phyloP scores from a whole-genome alignment of 371 early-diverging fungal genomes.

The Actinomucor elegans region DNA sequence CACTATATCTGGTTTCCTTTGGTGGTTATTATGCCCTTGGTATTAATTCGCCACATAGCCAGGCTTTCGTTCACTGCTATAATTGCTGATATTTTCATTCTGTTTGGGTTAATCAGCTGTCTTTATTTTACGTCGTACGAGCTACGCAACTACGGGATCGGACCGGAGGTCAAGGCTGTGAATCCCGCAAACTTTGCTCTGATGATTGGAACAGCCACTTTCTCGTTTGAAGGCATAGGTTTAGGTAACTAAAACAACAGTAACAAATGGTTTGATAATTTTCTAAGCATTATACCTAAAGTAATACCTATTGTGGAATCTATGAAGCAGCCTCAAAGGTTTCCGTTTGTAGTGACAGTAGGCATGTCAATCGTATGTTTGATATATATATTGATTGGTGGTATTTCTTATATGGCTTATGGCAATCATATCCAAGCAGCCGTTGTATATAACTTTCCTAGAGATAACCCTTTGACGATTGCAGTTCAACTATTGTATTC shows the following conservation, averaged over 20 bases:
- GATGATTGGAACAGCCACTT: constrained; percentile 77
- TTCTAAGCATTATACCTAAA: not conserved
- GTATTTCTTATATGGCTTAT: constrained; percentile 68
- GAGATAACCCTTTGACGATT: constrained; percentile 42
- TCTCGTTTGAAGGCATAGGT: constrained; percentile 81
- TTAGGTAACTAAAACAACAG: constrained; percentile 30
- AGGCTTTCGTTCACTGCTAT: constrained; percentile 64
- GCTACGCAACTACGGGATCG: constrained; percentile 28
- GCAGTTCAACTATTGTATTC: constrained; percentile 71
- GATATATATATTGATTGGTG: constrained; percentile 66
- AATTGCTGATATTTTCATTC: constrained; percentile 70
- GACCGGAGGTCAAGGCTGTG: constrained; percentile 47
- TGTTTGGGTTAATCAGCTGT: constrained; percentile 57
- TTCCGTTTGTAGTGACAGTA: constrained; percentile 57
- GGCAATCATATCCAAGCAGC: constrained; percentile 71
- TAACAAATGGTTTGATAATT: not conserved
- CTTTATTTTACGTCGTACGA: constrained; percentile 36
- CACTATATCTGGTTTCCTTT: constrained; percentile 63
- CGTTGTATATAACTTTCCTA: constrained; percentile 68
- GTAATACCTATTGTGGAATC: constrained; percentile 60
- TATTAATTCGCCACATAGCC: constrained; percentile 67
- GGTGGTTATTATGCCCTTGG: constrained; percentile 61
- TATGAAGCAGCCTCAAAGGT: constrained; percentile 57
- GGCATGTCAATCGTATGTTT: constrained; percentile 58
- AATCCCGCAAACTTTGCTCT: constrained; percentile 64